phyloP scores from a whole-genome alignment of 2,329 filamentous ascomycete species.

The Nannizzia gypsea region DNA sequence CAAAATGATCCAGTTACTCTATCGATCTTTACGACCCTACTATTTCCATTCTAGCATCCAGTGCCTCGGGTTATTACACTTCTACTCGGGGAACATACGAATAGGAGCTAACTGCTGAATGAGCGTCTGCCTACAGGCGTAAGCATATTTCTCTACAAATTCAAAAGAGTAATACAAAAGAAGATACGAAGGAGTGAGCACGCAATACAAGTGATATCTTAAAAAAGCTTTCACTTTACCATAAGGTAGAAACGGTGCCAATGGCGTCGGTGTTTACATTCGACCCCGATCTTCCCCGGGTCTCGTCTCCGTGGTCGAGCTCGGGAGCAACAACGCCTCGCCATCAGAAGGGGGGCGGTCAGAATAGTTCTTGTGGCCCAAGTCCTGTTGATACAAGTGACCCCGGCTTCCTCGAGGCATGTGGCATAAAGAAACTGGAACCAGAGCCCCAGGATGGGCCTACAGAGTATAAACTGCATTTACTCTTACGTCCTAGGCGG shows the following conservation, averaged over 20 bases:
- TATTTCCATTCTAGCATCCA: slow-evolving; percentile 9
- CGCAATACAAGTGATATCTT: background rate
- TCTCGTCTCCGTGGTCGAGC: slow-evolving; percentile 79
- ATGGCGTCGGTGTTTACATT: slow-evolving; percentile 98
- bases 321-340: slow-evolving; percentile 38
- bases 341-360: slow-evolving; percentile 17
- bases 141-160: background rate
- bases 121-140: background rate
- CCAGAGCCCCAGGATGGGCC: slow-evolving; percentile 90
- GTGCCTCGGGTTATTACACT: slow-evolving; percentile 13
- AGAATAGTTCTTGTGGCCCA: slow-evolving; percentile 15
- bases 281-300: slow-evolving; percentile 73
- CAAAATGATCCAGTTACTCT: slow-evolving; percentile 18
- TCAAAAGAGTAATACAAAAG: background rate
- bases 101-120: background rate
- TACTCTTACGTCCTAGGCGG: slow-evolving; percentile 67
- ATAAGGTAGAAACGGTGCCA: background rate
- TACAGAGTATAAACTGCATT: slow-evolving; percentile 91
- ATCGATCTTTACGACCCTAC: slow-evolving; percentile 10
- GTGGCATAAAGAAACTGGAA: slow-evolving; percentile 62
- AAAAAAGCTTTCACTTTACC: background rate
- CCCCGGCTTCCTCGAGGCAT: slow-evolving; percentile 38
- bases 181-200: background rate
- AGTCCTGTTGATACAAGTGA: slow-evolving; percentile 29
- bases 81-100: slow-evolving; percentile 11